Conservation (phyloP, 2,329 filamentous ascomycete genomes). For the Penicillium concentricum region DNA sequence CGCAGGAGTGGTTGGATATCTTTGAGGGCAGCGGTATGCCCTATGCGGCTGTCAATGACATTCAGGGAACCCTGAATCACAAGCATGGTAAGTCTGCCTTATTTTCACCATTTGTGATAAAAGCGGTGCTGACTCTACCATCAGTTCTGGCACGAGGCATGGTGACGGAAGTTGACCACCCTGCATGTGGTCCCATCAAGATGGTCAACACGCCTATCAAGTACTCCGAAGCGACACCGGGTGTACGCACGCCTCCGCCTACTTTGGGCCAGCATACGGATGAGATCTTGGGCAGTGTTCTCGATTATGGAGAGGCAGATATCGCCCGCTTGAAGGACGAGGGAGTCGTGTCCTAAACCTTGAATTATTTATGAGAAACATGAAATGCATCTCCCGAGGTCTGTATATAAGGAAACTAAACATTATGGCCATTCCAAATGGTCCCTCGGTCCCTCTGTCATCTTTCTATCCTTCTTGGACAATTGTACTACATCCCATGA, state of each 20-base stretch:
- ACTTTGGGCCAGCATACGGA: slow-evolving; percentile 84
- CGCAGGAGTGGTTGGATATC: slow-evolving; percentile 79
- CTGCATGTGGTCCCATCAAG: slow-evolving; percentile 78
- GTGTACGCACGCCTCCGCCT: slow-evolving; percentile 75
- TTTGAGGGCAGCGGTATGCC: slow-evolving; percentile 93
- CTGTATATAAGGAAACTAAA: slow-evolving; percentile 2
- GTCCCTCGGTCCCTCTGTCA: background rate
- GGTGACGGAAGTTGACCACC: slow-evolving; percentile 85
- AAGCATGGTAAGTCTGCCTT: slow-evolving; percentile 63
- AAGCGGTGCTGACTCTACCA: background rate
- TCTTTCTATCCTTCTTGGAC: background rate
- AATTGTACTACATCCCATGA: background rate
- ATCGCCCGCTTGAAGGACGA: slow-evolving; percentile 63
- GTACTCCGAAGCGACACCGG: slow-evolving; percentile 78
- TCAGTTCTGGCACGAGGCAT: slow-evolving; percentile 73
- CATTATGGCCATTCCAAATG: too few species aligned
- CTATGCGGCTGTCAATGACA: slow-evolving; percentile 91
- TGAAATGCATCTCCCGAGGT: background rate
- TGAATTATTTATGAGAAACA: slow-evolving; percentile 4
- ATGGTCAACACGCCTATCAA: slow-evolving; percentile 94
- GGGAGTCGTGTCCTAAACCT: slow-evolving; percentile 61
- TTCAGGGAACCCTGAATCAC: slow-evolving; percentile 79
- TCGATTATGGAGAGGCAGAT: slow-evolving; percentile 59
- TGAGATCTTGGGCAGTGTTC: slow-evolving; percentile 65
- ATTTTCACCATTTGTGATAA: background rate